These are phyloP conservation scores for Hypomontagnella submonticulosa DNA, from an alignment of 495 filamentous ascomycete species.

Conservation along the genomic window DNA sequence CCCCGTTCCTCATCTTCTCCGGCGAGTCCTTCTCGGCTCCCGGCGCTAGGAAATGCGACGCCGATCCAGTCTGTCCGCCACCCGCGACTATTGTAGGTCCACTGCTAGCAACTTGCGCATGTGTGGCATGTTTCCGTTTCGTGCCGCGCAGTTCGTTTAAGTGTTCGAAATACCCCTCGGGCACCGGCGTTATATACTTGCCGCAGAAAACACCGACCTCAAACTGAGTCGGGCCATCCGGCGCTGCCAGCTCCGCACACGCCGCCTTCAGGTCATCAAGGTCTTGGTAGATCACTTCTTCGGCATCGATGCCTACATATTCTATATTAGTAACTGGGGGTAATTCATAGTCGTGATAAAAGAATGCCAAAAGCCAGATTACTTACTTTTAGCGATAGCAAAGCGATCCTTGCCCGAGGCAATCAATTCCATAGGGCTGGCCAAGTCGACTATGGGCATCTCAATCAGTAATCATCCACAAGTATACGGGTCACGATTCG, in stretches of 20 bases:
- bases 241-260: constrained; percentile 76
- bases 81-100: constrained; percentile 25
- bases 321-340: constrained; percentile 38
- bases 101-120: constrained; percentile 30
- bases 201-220: constrained; percentile 98
- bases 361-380: neutral
- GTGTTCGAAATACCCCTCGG: constrained; percentile 86
- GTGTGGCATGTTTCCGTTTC: constrained; percentile 33
- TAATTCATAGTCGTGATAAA: no score
- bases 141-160: constrained; percentile 64
- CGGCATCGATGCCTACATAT: constrained; percentile 79
- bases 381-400: constrained; percentile 30
- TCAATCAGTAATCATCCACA: constrained; percentile 1
- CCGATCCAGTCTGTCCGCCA: constrained; percentile 18
- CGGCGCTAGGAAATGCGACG: constrained; percentile 6
- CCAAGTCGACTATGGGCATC: constrained; percentile 68
- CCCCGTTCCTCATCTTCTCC: constrained; percentile 21
- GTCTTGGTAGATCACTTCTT: constrained; percentile 89
- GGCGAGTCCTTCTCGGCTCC: constrained; percentile 15
- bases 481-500: neutral
- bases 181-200: constrained; percentile 85
- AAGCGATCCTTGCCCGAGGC: constrained; percentile 44
- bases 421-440: constrained; percentile 62
- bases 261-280: constrained; percentile 84
- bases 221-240: constrained; percentile 68